Conservation (phyloP, 2,329 filamentous ascomycete species). For the Fusarium sp. region DNA sequence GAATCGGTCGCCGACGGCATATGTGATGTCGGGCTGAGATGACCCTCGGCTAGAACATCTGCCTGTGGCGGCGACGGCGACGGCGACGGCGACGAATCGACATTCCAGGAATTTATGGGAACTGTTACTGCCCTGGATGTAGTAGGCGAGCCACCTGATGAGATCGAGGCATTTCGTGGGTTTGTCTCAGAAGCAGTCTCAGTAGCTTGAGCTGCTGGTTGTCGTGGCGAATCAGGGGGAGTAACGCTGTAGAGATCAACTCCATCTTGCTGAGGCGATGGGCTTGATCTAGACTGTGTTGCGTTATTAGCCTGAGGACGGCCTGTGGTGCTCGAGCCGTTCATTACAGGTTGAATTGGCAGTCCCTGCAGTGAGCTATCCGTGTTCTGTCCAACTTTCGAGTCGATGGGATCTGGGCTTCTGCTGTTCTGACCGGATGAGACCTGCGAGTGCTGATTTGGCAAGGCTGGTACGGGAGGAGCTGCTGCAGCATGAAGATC, state of each 20-base stretch:
- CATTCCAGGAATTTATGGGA: constrained; percentile 15
- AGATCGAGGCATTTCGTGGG: constrained; percentile 23
- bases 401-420: not conserved
- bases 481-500: constrained; percentile 41
- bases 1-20: constrained; percentile 41
- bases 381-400: constrained; percentile 15
- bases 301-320: constrained; percentile 40
- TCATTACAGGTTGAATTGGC: constrained; percentile 49
- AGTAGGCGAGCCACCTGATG: constrained; percentile 26
- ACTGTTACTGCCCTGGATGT: constrained; percentile 22
- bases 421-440: not conserved
- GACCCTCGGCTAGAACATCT: constrained; percentile 7
- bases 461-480: constrained; percentile 18
- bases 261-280: constrained; percentile 41
- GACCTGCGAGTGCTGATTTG: constrained; percentile 2
- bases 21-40: constrained; percentile 25
- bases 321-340: constrained; percentile 48
- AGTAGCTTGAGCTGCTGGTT: constrained; percentile 9
- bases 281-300: constrained; percentile 47
- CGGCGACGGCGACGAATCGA: constrained; percentile 11
- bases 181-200: constrained; percentile 10
- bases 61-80: constrained; percentile 17
- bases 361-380: constrained; percentile 23
- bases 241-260: constrained; percentile 60
- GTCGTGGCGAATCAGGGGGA: constrained; percentile 54